A percentile compares a stretch with the other conserved stretches of the same genome.
Conservation (phyloP, 164 flowering plant genomes). For the Kalanchoe fedtschenkoi region DNA sequence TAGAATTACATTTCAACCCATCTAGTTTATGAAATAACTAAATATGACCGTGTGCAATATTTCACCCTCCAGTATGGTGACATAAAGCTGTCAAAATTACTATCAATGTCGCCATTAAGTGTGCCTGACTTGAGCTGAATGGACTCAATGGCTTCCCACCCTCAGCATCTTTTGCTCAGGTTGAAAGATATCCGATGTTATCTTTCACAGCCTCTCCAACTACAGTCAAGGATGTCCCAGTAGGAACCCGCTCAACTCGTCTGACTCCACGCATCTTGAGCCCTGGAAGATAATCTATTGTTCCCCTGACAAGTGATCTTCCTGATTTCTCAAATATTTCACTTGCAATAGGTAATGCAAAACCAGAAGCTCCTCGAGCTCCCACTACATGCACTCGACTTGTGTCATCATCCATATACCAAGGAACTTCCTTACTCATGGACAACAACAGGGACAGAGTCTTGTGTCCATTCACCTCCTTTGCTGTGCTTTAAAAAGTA, state of each 20-base stretch:
- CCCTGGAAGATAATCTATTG: slow-evolving; percentile 88
- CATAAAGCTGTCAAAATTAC: too few species aligned
- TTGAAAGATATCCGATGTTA: slow-evolving; percentile 70
- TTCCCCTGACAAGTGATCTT: slow-evolving; percentile 80
- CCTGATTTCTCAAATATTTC: slow-evolving; percentile 97
- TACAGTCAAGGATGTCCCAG: slow-evolving; percentile 79
- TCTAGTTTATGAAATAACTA: too few species aligned
- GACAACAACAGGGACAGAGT: slow-evolving; percentile 91
- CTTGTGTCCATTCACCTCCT: slow-evolving; percentile 96
- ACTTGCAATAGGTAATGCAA: slow-evolving; percentile 75
- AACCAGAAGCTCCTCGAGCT: slow-evolving; percentile 79
- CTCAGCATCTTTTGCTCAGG: too few species aligned
- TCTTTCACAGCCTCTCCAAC: slow-evolving; percentile 99
- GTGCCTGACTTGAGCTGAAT: too few species aligned
- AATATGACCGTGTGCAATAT: too few species aligned
- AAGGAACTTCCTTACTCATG: slow-evolving; percentile 86
- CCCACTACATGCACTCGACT: slow-evolving; percentile 76
- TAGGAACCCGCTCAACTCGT: slow-evolving; percentile 87
- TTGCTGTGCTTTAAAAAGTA: slow-evolving; percentile 94
- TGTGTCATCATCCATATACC: slow-evolving; percentile 98
- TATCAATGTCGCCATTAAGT: too few species aligned
- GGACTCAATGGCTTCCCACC: too few species aligned
- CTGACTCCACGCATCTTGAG: slow-evolving; percentile 99
- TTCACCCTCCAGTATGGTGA: too few species aligned
- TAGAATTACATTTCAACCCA: too few species aligned